Conservation (phyloP, 2,329 filamentous ascomycete genomes). For the Aspergillus awamori region DNA sequence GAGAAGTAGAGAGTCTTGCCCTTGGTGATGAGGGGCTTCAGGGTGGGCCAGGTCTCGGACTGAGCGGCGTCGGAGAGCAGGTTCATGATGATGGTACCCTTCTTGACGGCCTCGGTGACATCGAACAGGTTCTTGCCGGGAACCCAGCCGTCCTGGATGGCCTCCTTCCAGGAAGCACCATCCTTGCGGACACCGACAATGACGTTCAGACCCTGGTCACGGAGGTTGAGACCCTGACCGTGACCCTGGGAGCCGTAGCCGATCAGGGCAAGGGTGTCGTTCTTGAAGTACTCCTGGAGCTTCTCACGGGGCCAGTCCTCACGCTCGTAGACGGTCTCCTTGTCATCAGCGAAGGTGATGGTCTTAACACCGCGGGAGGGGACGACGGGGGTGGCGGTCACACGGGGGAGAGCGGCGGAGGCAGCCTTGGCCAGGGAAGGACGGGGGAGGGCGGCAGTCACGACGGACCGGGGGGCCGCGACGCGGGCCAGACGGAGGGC, state of each 20-base stretch:
- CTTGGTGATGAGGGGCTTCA: slow-evolving; percentile 98
- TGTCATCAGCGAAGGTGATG: slow-evolving; percentile 94
- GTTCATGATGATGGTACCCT: slow-evolving; percentile 98
- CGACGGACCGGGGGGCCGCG: slow-evolving; percentile 61
- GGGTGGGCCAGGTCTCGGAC: slow-evolving; percentile 96
- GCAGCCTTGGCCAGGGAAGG: slow-evolving; percentile 50
- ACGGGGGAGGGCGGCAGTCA: slow-evolving; percentile 59
- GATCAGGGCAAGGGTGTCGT: slow-evolving; percentile 98
- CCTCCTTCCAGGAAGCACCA: slow-evolving; percentile 98
- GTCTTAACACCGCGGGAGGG: slow-evolving; percentile 85
- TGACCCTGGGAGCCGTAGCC: slow-evolving; percentile 98
- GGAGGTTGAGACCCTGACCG: slow-evolving; percentile 98
- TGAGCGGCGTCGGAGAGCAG: slow-evolving; percentile 96
- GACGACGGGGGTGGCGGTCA: slow-evolving; percentile 49
- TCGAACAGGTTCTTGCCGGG: slow-evolving; percentile 99
- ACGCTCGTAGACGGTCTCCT: slow-evolving; percentile 97
- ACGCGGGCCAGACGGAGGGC: slow-evolving; percentile 61
- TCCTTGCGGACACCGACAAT: slow-evolving; percentile 98
- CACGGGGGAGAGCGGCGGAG: slow-evolving; percentile 44
- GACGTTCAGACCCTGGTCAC: slow-evolving; percentile 99
- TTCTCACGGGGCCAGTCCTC: slow-evolving; percentile 98
- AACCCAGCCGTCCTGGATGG: slow-evolving; percentile 94
- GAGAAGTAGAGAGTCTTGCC: slow-evolving; percentile 99
- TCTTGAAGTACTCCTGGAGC: slow-evolving; percentile 99
- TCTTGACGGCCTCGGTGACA: slow-evolving; percentile 91